phyloP scores from a whole-genome alignment of 495 filamentous ascomycete species.

The Penicillium daleae region DNA sequence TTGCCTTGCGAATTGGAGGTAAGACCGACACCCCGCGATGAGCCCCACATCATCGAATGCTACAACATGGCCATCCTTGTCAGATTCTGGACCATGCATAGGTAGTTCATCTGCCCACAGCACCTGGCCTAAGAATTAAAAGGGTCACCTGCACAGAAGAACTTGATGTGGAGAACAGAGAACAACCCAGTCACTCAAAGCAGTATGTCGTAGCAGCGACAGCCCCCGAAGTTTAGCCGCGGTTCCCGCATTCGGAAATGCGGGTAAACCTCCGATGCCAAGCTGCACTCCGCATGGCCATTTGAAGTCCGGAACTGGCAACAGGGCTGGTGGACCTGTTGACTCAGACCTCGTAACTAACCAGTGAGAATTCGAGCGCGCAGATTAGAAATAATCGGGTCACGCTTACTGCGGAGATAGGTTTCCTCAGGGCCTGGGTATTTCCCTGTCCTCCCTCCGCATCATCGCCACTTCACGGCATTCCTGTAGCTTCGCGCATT shows the following conservation, averaged over 20 bases:
- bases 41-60: no score
- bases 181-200: not conserved
- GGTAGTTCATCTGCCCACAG: not conserved
- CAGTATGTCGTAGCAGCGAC: not conserved
- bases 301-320: not conserved
- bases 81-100: not conserved
- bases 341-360: not conserved
- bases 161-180: not conserved
- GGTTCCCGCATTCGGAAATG: conserved; percentile 1
- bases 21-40: not conserved
- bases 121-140: not conserved
- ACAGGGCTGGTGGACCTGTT: not conserved
- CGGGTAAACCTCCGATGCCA: conserved; percentile 15
- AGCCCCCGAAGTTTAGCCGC: conserved; percentile 8
- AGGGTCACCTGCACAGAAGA: not conserved
- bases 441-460: not conserved
- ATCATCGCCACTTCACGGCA: not conserved
- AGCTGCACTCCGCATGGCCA: conserved; percentile 16
- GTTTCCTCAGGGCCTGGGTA: not conserved
- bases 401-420: not conserved
- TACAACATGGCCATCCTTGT: not conserved
- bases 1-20: not conserved
- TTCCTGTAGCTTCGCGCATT: not conserved
- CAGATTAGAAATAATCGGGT: not conserved
- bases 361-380: not conserved